A percentile compares a stretch with the other conserved stretches of the same genome.
These are phyloP conservation scores for Letharia columbiana DNA, from an alignment of 495 filamentous ascomycete species.

Conservation along the genomic window DNA sequence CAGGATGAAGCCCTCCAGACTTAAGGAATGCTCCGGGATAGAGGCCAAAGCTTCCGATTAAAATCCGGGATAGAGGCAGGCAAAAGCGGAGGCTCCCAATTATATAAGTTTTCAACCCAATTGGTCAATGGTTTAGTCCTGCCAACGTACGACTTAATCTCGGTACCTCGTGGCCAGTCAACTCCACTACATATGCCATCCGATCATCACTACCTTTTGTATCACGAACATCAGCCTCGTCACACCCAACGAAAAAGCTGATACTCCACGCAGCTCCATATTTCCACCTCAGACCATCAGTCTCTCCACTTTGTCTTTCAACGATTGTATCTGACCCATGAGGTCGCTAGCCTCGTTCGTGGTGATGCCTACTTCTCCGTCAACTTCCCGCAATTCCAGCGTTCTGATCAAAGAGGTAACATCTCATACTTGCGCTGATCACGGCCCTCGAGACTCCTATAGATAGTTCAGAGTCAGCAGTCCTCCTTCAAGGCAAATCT, in stretches of 20 bases:
- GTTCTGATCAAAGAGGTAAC: not conserved
- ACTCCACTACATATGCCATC: not conserved
- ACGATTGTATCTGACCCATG: conserved; percentile 63
- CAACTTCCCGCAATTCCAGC: not conserved
- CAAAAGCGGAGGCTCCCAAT: not conserved
- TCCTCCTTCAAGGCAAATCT: not conserved
- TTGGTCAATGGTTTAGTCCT: not conserved
- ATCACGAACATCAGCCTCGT: not conserved
- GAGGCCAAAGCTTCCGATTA: too few species aligned
- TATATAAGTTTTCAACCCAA: not conserved
- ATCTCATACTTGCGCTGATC: conserved; percentile 37
- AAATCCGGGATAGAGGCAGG: not conserved
- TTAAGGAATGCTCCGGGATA: not conserved
- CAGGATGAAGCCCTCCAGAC: not conserved
- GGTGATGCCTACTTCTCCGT: conserved; percentile 48
- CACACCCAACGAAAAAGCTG: not conserved
- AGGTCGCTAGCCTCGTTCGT: conserved; percentile 90
- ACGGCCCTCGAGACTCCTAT: conserved; percentile 73
- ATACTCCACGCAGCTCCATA: not conserved
- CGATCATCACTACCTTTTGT: not conserved
- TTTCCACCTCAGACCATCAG: conserved; percentile 72
- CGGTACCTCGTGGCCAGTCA: not conserved
- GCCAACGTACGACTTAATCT: not conserved
- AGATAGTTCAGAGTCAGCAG: not conserved
- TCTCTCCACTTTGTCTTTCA: conserved; percentile 95